Evolutionary conservation across 345 rosid genomes (phyloP).

Genomic region (Dimocarpus longan): DNA sequence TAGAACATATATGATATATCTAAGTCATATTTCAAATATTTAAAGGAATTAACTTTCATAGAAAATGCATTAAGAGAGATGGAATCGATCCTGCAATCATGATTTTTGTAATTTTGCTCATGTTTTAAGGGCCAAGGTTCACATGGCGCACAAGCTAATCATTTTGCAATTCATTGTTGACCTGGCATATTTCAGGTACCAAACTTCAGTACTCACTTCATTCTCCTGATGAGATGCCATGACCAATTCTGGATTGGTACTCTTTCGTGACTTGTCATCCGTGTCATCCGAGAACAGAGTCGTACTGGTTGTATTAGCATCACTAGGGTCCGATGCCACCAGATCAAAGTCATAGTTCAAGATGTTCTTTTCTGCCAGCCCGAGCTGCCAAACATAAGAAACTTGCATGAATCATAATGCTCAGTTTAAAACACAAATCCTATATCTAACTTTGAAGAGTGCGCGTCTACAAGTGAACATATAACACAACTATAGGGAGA

Average conservation of each 20-base stretch:
- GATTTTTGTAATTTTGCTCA: not conserved
- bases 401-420: not conserved
- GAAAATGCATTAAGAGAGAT: not conserved
- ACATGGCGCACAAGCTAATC: slow-evolving; percentile 10
- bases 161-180: slow-evolving; percentile 6
- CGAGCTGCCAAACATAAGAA: slow-evolving; percentile 65
- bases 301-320: slow-evolving; percentile 89
- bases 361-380: slow-evolving; percentile 89
- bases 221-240: slow-evolving; percentile 60
- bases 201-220: slow-evolving; percentile 60
- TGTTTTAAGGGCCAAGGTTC: not conserved
- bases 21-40: not conserved
- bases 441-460: not conserved
- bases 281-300: slow-evolving; percentile 94
- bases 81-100: not conserved
- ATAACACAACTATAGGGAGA: not conserved
- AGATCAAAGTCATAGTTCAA: slow-evolving; percentile 85
- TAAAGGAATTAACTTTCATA: not conserved
- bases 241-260: slow-evolving; percentile 59
- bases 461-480: not conserved
- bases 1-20: not conserved
- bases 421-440: slow-evolving; percentile 13
- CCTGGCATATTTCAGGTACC: slow-evolving; percentile 2
- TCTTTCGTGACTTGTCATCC: slow-evolving; percentile 75
- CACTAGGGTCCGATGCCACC: slow-evolving; percentile 89